These are phyloP conservation scores for Hanseniaspora meyeri DNA, from an alignment of 805 yeast genomes.

Conservation along the genomic window DNA sequence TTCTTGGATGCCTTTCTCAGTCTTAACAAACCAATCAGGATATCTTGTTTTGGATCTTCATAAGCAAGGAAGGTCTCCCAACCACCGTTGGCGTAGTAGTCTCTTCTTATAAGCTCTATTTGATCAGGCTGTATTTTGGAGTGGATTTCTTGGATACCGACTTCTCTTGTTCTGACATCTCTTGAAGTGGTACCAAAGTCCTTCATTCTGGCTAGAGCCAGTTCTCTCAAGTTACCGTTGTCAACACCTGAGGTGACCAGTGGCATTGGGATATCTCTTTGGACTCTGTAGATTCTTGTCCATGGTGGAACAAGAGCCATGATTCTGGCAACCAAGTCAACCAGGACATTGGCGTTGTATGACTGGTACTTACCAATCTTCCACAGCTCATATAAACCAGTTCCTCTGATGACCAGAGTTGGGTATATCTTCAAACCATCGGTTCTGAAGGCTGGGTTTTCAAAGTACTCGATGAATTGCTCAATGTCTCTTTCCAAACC, in stretches of 20 bases:
- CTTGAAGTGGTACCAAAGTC: constrained; percentile 94
- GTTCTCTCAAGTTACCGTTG: constrained; percentile 88
- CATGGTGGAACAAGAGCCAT: constrained; percentile 96
- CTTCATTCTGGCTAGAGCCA: constrained; percentile 93
- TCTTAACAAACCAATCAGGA: constrained; percentile 79
- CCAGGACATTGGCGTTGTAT: constrained; percentile 84
- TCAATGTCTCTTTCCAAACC: constrained; percentile 97
- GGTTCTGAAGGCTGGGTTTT: constrained; percentile 91
- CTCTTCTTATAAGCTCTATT: constrained; percentile 88
- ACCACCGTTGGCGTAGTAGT: constrained; percentile 93
- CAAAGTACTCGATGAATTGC: constrained; percentile 92
- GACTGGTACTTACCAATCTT: constrained; percentile 89
- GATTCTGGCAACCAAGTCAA: constrained; percentile 90
- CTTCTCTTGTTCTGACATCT: constrained; percentile 95
- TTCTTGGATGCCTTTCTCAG: constrained; percentile 79
- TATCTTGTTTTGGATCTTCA: constrained; percentile 95
- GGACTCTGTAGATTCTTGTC: constrained; percentile 97
- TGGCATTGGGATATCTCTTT: constrained; percentile 98
- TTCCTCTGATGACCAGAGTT: constrained; percentile 90
- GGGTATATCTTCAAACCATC: constrained; percentile 95
- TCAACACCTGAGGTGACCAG: constrained; percentile 95
- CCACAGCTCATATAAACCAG: constrained; percentile 95
- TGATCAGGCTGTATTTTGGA: constrained; percentile 95
- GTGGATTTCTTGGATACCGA: constrained; percentile 96
- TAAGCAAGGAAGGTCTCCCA: constrained; percentile 96